Percentiles rank a stretch among this genome's conserved stretches.
Conservation (phyloP, 140 eudicot species). For the Bidens hawaiensis region DNA sequence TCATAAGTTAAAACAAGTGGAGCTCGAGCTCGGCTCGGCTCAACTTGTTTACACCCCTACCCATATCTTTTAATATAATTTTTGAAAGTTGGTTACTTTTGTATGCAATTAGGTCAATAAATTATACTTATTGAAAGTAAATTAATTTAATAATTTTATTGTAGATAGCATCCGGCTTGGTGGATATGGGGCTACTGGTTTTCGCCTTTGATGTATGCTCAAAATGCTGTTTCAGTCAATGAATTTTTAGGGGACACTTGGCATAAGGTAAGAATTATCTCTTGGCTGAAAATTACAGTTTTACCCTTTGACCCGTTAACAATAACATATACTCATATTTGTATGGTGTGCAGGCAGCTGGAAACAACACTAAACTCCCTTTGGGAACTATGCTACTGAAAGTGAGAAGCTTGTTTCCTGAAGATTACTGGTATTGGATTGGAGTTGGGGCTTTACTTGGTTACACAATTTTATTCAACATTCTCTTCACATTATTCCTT, state of each 20-base stretch:
- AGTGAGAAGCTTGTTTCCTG: conserved; percentile 56
- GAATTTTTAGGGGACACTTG: conserved; percentile 82
- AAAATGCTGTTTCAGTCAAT: conserved; percentile 87
- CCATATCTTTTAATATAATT: not conserved
- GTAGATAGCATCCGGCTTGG: conserved; percentile 91
- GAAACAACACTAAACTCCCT: conserved; percentile 43
- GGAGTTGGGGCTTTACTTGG: conserved; percentile 74
- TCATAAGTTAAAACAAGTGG: too few species aligned
- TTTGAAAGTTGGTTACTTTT: conserved; percentile 1
- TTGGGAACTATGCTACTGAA: conserved; percentile 68
- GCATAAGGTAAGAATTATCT: conserved; percentile 48
- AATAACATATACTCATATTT: not conserved
- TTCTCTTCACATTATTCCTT: conserved; percentile 54
- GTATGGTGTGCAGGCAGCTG: conserved; percentile 50
- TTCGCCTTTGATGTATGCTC: conserved; percentile 97
- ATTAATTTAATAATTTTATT: not conserved
- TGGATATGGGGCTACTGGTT: conserved; percentile 99
- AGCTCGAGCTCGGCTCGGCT: too few species aligned
- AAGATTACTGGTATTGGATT: conserved; percentile 71
- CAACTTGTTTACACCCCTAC: too few species aligned
- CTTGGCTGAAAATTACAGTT: not conserved
- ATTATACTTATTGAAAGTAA: not conserved
- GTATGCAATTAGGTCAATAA: not conserved
- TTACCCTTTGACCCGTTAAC: not conserved
- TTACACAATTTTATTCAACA: conserved; percentile 51